Conservation (phyloP, 208 protist species). For the Trypanosoma caninum region DNA sequence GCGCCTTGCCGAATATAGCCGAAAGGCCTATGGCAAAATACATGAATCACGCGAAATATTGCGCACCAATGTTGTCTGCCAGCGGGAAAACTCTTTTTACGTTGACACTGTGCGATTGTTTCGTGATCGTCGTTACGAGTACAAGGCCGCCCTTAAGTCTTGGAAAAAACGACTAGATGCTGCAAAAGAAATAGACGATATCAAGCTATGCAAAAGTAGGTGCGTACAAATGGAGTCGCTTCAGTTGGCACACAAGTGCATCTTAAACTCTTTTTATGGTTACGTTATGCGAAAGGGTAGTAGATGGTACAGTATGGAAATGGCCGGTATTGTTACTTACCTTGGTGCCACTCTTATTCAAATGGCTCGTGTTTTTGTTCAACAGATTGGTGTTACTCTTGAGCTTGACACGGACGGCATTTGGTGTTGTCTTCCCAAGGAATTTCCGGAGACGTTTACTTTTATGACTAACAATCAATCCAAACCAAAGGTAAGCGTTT, state of each 20-base stretch:
- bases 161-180: slow-evolving; percentile 92
- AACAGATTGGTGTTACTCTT: slow-evolving; percentile 97
- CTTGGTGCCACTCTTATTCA: slow-evolving; percentile 99
- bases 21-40: slow-evolving; percentile 97
- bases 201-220: slow-evolving; percentile 87
- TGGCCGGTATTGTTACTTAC: slow-evolving; percentile 99
- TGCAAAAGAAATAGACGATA: slow-evolving; percentile 81
- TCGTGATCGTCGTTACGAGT: slow-evolving; percentile 98
- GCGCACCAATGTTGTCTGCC: slow-evolving; percentile 96
- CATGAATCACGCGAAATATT: slow-evolving; percentile 92
- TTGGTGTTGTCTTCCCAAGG: slow-evolving; percentile 98
- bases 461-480: slow-evolving; percentile 67
- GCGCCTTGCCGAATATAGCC: slow-evolving; percentile 96
- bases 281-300: slow-evolving; percentile 99
- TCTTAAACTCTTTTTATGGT: slow-evolving; percentile 99
- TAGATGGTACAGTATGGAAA: slow-evolving; percentile 99
- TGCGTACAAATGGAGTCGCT: slow-evolving; percentile 99
- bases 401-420: slow-evolving; percentile 99
- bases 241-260: slow-evolving; percentile 99
- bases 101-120: slow-evolving; percentile 99
- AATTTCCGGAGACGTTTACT: slow-evolving; percentile 97
- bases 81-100: slow-evolving; percentile 99
- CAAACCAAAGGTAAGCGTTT: slow-evolving; percentile 76
- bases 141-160: slow-evolving; percentile 97
- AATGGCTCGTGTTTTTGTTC: slow-evolving; percentile 94